Evolutionary conservation across 306 rosid species (phyloP), one percentile per base, ranked within the genome.

Genomic region (Castanea sativa): DNA sequence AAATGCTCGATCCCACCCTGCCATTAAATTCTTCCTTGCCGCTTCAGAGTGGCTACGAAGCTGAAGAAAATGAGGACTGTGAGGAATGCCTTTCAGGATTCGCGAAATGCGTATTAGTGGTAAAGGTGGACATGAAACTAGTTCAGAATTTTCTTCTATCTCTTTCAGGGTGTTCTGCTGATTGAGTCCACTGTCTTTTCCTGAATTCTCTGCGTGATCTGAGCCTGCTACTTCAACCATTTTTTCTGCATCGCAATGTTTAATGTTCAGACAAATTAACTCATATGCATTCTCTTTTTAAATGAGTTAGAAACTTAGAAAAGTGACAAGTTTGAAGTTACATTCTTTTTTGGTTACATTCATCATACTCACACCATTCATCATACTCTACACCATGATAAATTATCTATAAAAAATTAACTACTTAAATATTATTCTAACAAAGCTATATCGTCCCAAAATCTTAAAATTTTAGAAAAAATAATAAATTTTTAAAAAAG

Each of bases 1-100:
- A 32, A 82, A 82, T 73, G 65, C 16, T 73, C 60, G 55, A 63
- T 73, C 79, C 85, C 85, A 82, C 13, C 78, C 85, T 4, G 52
- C 71, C 16, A 43, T 63, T 55, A 78, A 67, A 3, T 21, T 73
- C 57, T 57, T 57, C 52, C 52, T 80, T 33, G 67, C 38, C 4
- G 73, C n/a, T 76, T 82, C 67, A 0, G 76, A 78, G 76, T 27
- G 67, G 1, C 18, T 45, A 32, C 76, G 55, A 18, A 77, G 79
- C 21, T 56, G 67, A 32, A 56, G 80, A 61, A 65, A 82, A 58
- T 82, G 79, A 57, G 76, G 82, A 78, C 67, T 73, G 5, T 73
- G 85, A 6, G 79, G 85, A 30, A 82, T 77, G 19, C 82, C 82
- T 32, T 65, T 73, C 10, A 82, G 76, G 73, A 77, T 25, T 55